Evolutionary conservation across 257 asterid genomes (phyloP).

Genomic region (Mentha longifolia): DNA sequence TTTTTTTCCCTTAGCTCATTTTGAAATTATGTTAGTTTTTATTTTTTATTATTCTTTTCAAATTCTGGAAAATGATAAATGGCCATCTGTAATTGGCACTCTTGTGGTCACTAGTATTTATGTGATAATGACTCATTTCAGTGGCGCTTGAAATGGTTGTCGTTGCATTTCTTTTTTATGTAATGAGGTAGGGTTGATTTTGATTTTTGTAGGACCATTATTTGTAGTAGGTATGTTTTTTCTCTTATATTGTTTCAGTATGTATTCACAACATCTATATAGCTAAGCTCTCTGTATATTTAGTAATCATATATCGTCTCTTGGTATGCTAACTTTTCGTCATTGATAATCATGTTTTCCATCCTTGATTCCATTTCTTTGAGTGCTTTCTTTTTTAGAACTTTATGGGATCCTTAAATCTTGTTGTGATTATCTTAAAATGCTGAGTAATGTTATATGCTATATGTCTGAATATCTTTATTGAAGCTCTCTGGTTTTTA

Average conservation of each 20-base stretch:
- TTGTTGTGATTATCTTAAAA: background rate
- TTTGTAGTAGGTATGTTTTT: slow-evolving; percentile 54
- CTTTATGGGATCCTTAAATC: background rate
- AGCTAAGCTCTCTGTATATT: slow-evolving; percentile 22
- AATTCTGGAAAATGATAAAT: background rate
- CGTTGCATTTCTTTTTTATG: slow-evolving; percentile 36
- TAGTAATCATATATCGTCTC: background rate
- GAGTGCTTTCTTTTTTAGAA: background rate
- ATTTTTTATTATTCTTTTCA: background rate
- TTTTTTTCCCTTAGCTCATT: background rate
- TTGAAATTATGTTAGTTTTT: slow-evolving; percentile 1
- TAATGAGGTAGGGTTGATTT: slow-evolving; percentile 56
- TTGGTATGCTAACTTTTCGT: slow-evolving; percentile 4
- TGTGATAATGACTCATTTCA: slow-evolving; percentile 33
- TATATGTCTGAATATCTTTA: slow-evolving; percentile 8
- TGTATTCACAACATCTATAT: background rate
- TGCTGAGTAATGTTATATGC: background rate
- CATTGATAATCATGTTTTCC: background rate
- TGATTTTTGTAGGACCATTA: slow-evolving; percentile 53
- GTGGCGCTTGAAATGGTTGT: slow-evolving; percentile 35
- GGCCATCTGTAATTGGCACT: background rate
- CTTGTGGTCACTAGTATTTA: slow-evolving; percentile 41
- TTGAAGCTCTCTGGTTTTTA: slow-evolving; percentile 32
- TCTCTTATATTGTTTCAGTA: slow-evolving; percentile 28
- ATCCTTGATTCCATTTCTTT: background rate